phyloP scores from a whole-genome alignment of 768 basidiomycete genomes.

The Boletus rubescentipes region DNA sequence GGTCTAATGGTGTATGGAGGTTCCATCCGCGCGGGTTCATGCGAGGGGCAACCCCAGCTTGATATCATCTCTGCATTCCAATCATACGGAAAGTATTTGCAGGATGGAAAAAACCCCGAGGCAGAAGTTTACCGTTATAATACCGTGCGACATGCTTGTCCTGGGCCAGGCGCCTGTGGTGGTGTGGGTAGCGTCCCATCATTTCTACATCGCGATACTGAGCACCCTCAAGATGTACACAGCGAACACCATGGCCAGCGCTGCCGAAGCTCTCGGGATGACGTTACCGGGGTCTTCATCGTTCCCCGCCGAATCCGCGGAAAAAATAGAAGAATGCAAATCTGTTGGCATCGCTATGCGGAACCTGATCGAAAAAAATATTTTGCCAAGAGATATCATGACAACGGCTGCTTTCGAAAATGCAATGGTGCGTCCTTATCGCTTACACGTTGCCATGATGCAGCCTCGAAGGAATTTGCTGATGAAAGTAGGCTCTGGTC shows the following conservation, averaged over 20 bases:
- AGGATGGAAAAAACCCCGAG: slow-evolving; percentile 78
- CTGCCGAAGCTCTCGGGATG: slow-evolving; percentile 95
- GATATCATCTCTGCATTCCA: slow-evolving; percentile 99
- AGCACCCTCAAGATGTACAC: slow-evolving; percentile 79
- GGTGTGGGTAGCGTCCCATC: slow-evolving; percentile 61
- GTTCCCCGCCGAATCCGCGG: slow-evolving; percentile 89
- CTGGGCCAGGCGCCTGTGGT: slow-evolving; percentile 97
- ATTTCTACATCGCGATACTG: slow-evolving; percentile 1
- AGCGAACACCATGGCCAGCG: slow-evolving; percentile 97
- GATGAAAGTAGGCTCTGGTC: slow-evolving; percentile 67
- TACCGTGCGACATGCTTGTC: slow-evolving; percentile 90
- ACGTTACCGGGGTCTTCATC: slow-evolving; percentile 95
- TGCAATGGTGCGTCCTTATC: slow-evolving; percentile 68
- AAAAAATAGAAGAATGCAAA: slow-evolving; percentile 85
- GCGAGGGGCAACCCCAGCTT: slow-evolving; percentile 81
- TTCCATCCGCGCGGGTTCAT: slow-evolving; percentile 89
- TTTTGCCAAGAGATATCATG: slow-evolving; percentile 95
- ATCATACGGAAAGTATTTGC: slow-evolving; percentile 91
- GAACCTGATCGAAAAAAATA: slow-evolving; percentile 86
- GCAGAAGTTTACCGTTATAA: slow-evolving; percentile 85
- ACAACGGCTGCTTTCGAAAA: slow-evolving; percentile 96
- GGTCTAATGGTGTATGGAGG: slow-evolving; percentile 99
- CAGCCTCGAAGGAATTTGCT: slow-evolving; percentile 4
- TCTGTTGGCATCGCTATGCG: slow-evolving; percentile 80
- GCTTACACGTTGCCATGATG: slow-evolving; percentile 8